Percentiles rank a stretch among this genome's conserved stretches.
Conservation (phyloP, 1,284 basidiomycete species). For the Exobasidium rhododendri region DNA sequence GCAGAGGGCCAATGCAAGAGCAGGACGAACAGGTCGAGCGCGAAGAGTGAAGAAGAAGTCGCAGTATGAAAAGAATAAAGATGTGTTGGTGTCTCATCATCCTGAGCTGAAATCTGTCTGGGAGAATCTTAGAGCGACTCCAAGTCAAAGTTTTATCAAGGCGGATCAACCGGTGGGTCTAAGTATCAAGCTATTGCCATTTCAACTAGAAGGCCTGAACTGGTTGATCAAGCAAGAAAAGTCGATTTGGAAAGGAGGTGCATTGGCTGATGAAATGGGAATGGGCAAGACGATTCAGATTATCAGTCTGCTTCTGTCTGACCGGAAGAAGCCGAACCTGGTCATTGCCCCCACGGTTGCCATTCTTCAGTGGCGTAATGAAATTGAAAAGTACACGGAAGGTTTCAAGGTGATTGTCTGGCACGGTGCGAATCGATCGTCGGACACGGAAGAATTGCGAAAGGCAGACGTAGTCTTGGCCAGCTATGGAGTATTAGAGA, state of each 20-base stretch:
- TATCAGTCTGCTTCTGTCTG: conserved; percentile 80
- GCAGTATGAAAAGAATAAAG: conserved; percentile 26
- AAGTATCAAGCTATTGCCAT: conserved; percentile 61
- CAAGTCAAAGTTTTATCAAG: conserved; percentile 58
- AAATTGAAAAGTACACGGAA: conserved; percentile 66
- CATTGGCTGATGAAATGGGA: conserved; percentile 57
- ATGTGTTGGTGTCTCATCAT: conserved; percentile 51
- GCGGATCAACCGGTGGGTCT: conserved; percentile 70
- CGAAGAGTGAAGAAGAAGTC: conserved; percentile 14
- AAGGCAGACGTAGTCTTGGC: conserved; percentile 75
- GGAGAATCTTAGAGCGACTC: conserved; percentile 72
- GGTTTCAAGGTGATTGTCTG: conserved; percentile 72
- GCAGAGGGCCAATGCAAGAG: conserved; percentile 6
- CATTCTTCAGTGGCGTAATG: conserved; percentile 97
- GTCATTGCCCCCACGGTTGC: conserved; percentile 89
- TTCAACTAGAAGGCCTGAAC: conserved; percentile 84
- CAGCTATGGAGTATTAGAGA: conserved; percentile 73
- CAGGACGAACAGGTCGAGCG: neutral
- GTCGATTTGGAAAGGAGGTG: conserved; percentile 81
- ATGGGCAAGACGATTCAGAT: conserved; percentile 99
- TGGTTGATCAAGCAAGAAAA: conserved; percentile 97
- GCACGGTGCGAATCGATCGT: conserved; percentile 71
- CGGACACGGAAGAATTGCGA: conserved; percentile 67
- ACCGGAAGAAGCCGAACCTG: conserved; percentile 75
- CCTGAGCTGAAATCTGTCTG: conserved; percentile 77